These are phyloP conservation scores for Myriosclerotinia curreyana DNA, from an alignment of 2,329 filamentous ascomycete species.

Conservation along the genomic window DNA sequence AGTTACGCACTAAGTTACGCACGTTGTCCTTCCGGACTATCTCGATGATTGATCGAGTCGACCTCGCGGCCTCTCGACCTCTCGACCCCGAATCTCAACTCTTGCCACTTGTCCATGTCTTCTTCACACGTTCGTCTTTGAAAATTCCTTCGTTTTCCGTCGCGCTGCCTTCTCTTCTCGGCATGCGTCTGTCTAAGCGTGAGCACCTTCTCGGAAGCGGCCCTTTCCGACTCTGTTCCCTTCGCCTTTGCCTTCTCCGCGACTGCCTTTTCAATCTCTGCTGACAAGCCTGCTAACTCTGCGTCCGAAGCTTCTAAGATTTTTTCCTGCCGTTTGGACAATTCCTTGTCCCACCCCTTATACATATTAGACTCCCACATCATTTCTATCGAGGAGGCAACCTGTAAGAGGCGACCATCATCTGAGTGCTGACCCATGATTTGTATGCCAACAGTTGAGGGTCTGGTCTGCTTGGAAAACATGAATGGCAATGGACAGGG, in stretches of 20 bases:
- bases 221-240: background rate
- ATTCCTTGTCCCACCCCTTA: background rate
- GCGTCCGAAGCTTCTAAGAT: background rate
- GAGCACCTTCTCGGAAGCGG: background rate
- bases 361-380: background rate
- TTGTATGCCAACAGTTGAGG: constrained; percentile 61
- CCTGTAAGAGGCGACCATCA: constrained; percentile 60
- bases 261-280: background rate
- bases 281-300: background rate
- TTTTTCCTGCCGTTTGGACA: background rate
- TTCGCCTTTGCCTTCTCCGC: background rate
- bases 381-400: constrained; percentile 44
- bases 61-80: background rate
- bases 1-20: too few species aligned
- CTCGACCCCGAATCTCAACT: background rate
- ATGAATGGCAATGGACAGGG: constrained; percentile 49
- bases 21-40: too few species aligned
- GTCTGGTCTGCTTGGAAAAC: constrained; percentile 35
- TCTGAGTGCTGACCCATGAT: constrained; percentile 80
- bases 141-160: background rate
- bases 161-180: background rate
- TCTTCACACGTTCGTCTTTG: constrained; percentile 3
- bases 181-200: background rate
- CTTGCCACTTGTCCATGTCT: constrained; percentile 10
- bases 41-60: too few species aligned